Percentiles rank a stretch among this genome's conserved stretches.
Conservation (phyloP, 768 basidiomycete genomes). For the Phanerodontia chrysosporium region DNA sequence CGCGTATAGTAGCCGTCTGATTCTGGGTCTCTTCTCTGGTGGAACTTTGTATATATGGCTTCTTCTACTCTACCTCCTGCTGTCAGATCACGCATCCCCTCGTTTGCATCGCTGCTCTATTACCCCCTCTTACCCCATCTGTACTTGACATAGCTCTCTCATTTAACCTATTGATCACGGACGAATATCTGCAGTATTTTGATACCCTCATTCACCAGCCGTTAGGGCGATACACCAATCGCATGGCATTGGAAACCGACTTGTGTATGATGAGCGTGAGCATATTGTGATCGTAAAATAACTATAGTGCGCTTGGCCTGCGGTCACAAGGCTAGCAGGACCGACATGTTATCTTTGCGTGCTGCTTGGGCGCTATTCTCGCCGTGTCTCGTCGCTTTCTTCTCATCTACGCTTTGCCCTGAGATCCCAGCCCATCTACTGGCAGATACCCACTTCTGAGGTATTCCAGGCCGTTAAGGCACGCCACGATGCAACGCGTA, state of each 20-base stretch:
- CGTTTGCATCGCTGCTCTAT: conserved; percentile 8
- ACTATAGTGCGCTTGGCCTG: not conserved
- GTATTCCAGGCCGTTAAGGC: not conserved
- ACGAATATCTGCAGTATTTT: conserved; percentile 17
- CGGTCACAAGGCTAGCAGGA: not conserved
- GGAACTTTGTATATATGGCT: conserved; percentile 11
- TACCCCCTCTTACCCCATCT: conserved; percentile 12
- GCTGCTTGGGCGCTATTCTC: not conserved
- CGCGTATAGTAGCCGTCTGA: conserved; percentile 15
- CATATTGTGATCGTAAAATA: not conserved
- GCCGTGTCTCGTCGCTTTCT: no score
- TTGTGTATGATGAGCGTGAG: not conserved
- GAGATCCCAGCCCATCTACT: not conserved
- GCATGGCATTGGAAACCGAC: conserved; percentile 1
- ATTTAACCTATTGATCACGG: conserved; percentile 19
- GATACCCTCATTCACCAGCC: conserved; percentile 11
- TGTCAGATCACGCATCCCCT: conserved; percentile 13
- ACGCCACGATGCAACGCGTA: not conserved
- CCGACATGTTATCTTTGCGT: no score
- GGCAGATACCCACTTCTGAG: not conserved
- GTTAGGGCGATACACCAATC: conserved; percentile 9
- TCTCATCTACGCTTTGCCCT: not conserved
- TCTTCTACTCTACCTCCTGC: not conserved
- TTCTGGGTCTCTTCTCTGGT: conserved; percentile 1
- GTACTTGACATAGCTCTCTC: conserved; percentile 20